A percentile compares a stretch with the other conserved stretches of the same genome.
These are phyloP conservation scores for Ustilago bromivora DNA, from an alignment of 1,284 basidiomycete genomes.

Conservation along the genomic window DNA sequence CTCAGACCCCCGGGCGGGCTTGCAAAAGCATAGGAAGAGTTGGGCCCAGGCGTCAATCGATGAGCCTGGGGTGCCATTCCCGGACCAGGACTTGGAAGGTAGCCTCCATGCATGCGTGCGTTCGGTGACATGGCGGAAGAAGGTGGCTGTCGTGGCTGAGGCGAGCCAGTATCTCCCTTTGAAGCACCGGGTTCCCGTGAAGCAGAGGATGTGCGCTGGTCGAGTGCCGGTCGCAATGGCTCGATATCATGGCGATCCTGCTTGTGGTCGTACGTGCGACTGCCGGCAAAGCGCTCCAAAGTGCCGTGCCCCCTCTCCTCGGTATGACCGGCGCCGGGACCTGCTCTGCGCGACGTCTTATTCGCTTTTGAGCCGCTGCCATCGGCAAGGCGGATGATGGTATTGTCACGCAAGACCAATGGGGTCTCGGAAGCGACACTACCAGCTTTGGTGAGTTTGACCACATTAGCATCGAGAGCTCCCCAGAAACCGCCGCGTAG, in stretches of 20 bases:
- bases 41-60: conserved; percentile 25
- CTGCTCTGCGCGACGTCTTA: conserved; percentile 19
- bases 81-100: conserved; percentile 6
- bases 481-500: conserved; percentile 59
- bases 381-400: conserved; percentile 44
- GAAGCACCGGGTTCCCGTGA: background rate
- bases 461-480: conserved; percentile 45
- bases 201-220: conserved; percentile 9
- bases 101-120: conserved; percentile 22
- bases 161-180: conserved; percentile 9
- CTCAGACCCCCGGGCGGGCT: conserved; percentile 23
- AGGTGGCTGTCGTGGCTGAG: conserved; percentile 8
- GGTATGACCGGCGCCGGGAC: conserved; percentile 5
- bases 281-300: conserved; percentile 44
- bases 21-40: conserved; percentile 38
- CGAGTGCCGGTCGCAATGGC: conserved; percentile 10
- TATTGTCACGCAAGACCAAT: conserved; percentile 46
- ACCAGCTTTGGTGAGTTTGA: conserved; percentile 28
- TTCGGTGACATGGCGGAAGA: conserved; percentile 31
- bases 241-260: conserved; percentile 47
- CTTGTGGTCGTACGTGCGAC: conserved; percentile 39
- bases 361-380: conserved; percentile 42
- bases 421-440: conserved; percentile 25
- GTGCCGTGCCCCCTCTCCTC: conserved; percentile 35
- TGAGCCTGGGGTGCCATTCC: conserved; percentile 32